Evolutionary conservation across 2,329 filamentous ascomycete species (phyloP).

Genomic region (Apiospora sp.): DNA sequence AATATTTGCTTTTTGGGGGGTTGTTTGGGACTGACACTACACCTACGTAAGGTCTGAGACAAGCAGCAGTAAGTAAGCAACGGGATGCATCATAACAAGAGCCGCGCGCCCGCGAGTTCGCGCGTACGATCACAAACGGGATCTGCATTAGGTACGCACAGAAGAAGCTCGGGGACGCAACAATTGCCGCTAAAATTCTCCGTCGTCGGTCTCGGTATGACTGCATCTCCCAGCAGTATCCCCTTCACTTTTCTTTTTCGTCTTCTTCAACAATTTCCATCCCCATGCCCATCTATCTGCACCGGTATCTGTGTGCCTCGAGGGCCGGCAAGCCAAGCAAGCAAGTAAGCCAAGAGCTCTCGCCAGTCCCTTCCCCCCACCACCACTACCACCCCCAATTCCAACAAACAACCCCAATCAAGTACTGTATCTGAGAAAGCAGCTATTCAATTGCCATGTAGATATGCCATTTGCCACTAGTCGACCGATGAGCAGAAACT

Average conservation of each 20-base stretch:
- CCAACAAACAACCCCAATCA: neutral
- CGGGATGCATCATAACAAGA: neutral
- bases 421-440: neutral
- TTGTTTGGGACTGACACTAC: neutral
- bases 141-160: no score
- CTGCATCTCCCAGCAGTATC: neutral
- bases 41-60: neutral
- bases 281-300: neutral
- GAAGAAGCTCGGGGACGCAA: neutral
- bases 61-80: constrained; percentile 1
- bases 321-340: neutral
- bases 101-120: neutral
- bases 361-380: neutral
- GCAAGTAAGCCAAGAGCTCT: neutral
- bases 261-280: neutral
- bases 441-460: neutral
- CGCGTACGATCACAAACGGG: neutral
- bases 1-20: neutral
- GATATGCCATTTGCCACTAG: neutral
- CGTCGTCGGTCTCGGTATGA: neutral
- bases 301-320: neutral
- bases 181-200: neutral
- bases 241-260: neutral
- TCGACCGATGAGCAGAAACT: neutral
- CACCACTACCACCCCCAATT: neutral